Evolutionary conservation across 805 yeast species (phyloP).

Genomic region (Schizosaccharomyces cryophilus): DNA sequence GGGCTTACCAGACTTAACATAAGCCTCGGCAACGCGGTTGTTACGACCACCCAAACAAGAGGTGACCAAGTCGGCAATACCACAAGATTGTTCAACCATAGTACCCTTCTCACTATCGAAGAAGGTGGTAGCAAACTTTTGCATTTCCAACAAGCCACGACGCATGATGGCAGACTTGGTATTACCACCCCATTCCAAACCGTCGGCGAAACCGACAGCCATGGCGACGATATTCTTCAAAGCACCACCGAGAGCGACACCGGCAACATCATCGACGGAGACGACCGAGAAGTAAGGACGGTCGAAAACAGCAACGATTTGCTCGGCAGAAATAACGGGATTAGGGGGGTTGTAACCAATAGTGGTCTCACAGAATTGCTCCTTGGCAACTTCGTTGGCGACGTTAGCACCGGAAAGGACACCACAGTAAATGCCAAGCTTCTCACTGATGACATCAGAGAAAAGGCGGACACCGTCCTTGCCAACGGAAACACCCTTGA

Average conservation of each 20-base stretch:
- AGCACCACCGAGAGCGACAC: conserved; percentile 92
- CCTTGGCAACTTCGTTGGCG: conserved; percentile 88
- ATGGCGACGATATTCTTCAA: conserved; percentile 86
- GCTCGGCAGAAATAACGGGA: conserved; percentile 1
- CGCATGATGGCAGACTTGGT: conserved; percentile 96
- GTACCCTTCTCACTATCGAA: conserved; percentile 50
- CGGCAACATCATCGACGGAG: conserved; percentile 79
- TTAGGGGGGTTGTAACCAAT: conserved; percentile 55
- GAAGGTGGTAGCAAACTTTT: conserved; percentile 59
- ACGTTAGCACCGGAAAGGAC: conserved; percentile 92
- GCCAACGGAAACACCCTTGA: conserved; percentile 81
- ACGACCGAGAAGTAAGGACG: conserved; percentile 94
- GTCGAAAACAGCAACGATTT: conserved; percentile 55
- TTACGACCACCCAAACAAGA: conserved; percentile 96
- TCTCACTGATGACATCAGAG: conserved; percentile 53
- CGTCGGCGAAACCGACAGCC: conserved; percentile 93
- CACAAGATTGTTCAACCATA: conserved; percentile 81
- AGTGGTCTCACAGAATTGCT: conserved; percentile 93
- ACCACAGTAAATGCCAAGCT: conserved; percentile 76
- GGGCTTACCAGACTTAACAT: conserved; percentile 33
- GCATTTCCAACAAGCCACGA: conserved; percentile 66
- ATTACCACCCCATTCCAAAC: conserved; percentile 96
- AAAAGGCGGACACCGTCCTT: conserved; percentile 66
- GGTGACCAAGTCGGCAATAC: conserved; percentile 94
- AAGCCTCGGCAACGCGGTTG: conserved; percentile 33